Base-by-base conservation (phyloP, 1,284 basidiomycete genomes). In the Irpex rosettiformis region DNA sequence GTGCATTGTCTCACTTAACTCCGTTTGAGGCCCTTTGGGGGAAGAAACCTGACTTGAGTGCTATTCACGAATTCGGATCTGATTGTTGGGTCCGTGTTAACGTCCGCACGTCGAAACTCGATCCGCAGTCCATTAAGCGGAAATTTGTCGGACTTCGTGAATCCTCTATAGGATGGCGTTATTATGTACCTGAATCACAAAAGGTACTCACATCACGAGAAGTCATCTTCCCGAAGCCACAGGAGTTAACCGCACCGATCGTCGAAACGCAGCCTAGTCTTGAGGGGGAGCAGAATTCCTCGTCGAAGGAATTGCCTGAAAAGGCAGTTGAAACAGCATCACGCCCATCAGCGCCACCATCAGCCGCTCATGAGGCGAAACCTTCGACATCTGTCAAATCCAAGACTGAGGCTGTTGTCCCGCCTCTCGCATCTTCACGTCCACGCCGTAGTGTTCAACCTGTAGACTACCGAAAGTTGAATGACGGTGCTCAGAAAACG, bases 31-130 rank as follows among this genome's bases (percentile, higher is more conserved):
- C 57, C 1, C 22, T 62, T 3, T 61, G 49, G 18, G 45, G 59
- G 3, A 52, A 54, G 33, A 51, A 47, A 7, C 63, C 63, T 5
- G 55, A 62, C 42, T n/a, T 73, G 4, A 52, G 62, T 7, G 61
- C 65, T 33, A 54, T 72, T 1, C 65, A 63, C 1, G 64, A 64
- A 2, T 72, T 71, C n/a, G 67, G 71, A 13, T 60, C 61, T 3
- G 21, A 47, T 0, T 65, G 65, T 3, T 71, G 64, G 51, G 66
- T 67, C 0, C 47, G 65, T 0, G 57, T 66, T 3, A 51, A 62
- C 30, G 40, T 8, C 6, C 21, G 13, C 4, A 53, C 53, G 4
- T 56, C 54, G 51, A 67, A 67, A 40, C 63, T 64, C 2, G 59
- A 52, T 1, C 51, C 59, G 10, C 67, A 71, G 52, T 59, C 69